Evolutionary conservation across 306 rosid genomes (phyloP), one percentile per base, ranked within the genome.

Genomic region (Abrus precatorius): DNA sequence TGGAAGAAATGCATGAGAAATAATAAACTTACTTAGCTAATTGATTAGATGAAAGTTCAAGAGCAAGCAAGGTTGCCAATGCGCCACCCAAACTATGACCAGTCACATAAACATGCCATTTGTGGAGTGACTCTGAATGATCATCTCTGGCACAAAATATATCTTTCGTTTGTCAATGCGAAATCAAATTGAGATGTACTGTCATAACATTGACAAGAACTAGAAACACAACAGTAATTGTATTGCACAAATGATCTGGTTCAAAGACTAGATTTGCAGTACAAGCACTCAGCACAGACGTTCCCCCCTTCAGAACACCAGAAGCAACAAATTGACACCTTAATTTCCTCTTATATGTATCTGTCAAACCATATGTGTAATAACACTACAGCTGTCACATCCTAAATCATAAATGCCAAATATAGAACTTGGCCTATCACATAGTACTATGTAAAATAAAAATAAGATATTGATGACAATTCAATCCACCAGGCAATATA

Each of bases 21-120:
- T 27, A 75, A 76, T 70, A 29, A 86, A 77, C 97, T 85, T 83
- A 95, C 99, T 90, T 95, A 43, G 90, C 89, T 68, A 95, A 82
- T 79, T 93, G 97, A 75, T 92, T 92, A 48, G 97, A 90, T 41
- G 97, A 89, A 82, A 95, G 97, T 83, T 95, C 99, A 64, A 95
- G 97, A 54, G 97, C 94, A 57, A 92, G 95, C 90, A 95, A 90
- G 81, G 99, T 95, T 8, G 99, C 97, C 84, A 95, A 82, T 74
- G 97, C 99, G 71, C 99, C 99, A 45, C 99, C 99, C 85, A 93
- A 89, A 87, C 99, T 95, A 82, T 95, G 99, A 83, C 99, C 99
- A 67, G 99, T 95, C 61, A 93, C 82, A 83, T 89, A 95, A 83
- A 92, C 82, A 66, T 95, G 97, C 99, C 99, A 95, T 84, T 80